Evolutionary conservation across 2,329 filamentous ascomycete species (phyloP), one percentile per base, ranked within the genome.

Genomic region (Cladosporium cucumerinum): DNA sequence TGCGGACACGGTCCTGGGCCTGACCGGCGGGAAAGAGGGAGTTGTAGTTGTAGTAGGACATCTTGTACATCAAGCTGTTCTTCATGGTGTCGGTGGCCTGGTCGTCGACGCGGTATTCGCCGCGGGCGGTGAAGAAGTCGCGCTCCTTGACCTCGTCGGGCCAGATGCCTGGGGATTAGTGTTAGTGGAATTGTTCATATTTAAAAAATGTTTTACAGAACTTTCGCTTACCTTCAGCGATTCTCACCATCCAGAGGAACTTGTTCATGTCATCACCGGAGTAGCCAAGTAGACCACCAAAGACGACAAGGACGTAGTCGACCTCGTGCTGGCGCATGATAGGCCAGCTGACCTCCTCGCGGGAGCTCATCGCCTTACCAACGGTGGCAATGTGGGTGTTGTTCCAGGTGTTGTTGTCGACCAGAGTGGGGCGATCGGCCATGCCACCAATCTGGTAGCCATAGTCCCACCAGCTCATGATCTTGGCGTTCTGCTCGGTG

Each of bases 381-480:
- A 99, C 95, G 16, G 95, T 99, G 61, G 95, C 95, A 80, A 99
- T 99, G 78, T 99, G 95, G 8, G 95, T 99, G 83, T 99, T 99
- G 84, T 99, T 99, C 95, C 95, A 99, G 2, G 95, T 99, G 82
- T 99, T 99, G 84, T 99, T 99, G 83, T 99, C 95, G 36, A 99
- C 95, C 36, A 99, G 85, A 1, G 95, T 99, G 36, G 95, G 95
- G 63, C 95, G 87, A 78, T 99, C 95, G 58, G 95, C 95, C 95
- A 99, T 99, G 71, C 95, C 95, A 81, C 95, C 95, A 78, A 99
- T 99, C 81, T 99, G 95, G 82, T 99, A 99, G 70, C 95, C 95
- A 75, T 99, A 99, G 78, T 99, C 95, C 95, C 95, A 99, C 95
- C 95, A 99, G 1, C 93, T 95, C 94, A 98, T 98, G 76, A 99